These are phyloP conservation scores for Exophiala aquamarina DNA, from an alignment of 2,329 filamentous ascomycete genomes.

Conservation along the genomic window DNA sequence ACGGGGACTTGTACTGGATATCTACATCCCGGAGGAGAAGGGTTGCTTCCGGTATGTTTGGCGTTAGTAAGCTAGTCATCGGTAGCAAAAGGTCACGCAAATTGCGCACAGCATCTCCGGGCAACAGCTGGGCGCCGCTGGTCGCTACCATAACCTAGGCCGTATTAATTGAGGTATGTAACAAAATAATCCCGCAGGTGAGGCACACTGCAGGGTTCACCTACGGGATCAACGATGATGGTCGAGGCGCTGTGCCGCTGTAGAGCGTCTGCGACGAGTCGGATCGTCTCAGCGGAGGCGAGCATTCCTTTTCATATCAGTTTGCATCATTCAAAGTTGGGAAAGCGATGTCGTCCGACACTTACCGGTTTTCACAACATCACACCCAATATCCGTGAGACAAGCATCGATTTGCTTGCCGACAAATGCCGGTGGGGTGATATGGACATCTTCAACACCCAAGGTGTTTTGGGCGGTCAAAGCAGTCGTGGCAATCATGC, in stretches of 20 bases:
- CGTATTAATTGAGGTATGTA: conserved; percentile 8
- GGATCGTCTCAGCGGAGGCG: conserved; percentile 68
- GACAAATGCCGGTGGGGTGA: conserved; percentile 76
- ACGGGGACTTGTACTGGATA: conserved; percentile 23
- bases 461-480: conserved; percentile 94
- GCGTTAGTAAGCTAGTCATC: conserved; percentile 46
- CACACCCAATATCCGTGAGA: conserved; percentile 78
- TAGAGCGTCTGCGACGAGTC: conserved; percentile 66
- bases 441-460: conserved; percentile 78
- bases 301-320: conserved; percentile 68
- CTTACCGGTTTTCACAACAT: conserved; percentile 87
- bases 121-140: conserved; percentile 47
- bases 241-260: conserved; percentile 46
- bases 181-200: too few species aligned
- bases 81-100: conserved; percentile 43
- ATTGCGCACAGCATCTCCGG: conserved; percentile 41
- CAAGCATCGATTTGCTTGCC: conserved; percentile 82
- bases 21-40: conserved; percentile 45
- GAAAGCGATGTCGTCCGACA: conserved; percentile 6
- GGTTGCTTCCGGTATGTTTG: conserved; percentile 50
- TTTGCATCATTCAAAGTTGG: neutral
- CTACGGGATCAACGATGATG: conserved; percentile 73
- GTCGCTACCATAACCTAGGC: conserved; percentile 77
- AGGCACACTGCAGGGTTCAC: conserved; percentile 14
- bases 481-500: conserved; percentile 92